Evolutionary conservation across 192 early-diverging fungal species (phyloP), one percentile per base, ranked within the genome.

Genomic region (Umbelopsis ramanniana): DNA sequence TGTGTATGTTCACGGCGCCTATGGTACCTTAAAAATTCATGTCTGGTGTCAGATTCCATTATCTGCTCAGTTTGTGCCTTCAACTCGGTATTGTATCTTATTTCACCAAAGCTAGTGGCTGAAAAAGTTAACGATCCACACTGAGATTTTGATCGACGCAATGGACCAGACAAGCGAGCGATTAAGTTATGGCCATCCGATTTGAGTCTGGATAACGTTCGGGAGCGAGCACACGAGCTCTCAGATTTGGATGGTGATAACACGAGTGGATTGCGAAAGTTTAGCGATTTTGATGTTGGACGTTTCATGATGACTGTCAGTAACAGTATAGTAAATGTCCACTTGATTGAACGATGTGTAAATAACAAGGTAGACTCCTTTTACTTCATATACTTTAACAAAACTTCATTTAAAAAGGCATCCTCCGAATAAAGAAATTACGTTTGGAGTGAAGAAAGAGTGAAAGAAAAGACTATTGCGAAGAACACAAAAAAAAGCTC

Each of bases 81-180:
- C 14, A 1, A 14, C 0, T 63, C 57, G 9, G 33, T 12, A 37
- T 6, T 37, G 17, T 37, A 38, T 35, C 23, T 26, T 26, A 26
- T 54, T 26, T 54, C 53, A 52, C 17, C n/a, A 52, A 21, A 15
- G 50, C 50, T 52, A 7, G 53, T 7, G 26, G 6, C 29, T 10
- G 53, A 55, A 29, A 55, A 3, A 6, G 23, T 24, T 0, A 22
- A 55, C 1, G 21, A 26, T 6, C 26, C 26, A n/a, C 15, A 14
- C 19, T 63, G 57, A 63, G 57, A 63, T 63, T 63, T 33, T 37
- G 57, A 37, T 29, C 57, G 26, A 14, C 57, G 11, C n/a, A 63
- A 19, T 37, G 26, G 26, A 19, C 15, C 12, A 6, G 57, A 63
- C 11, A 63, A n/a, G 23, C 57, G 26, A 38, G 15, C 17, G 10